Evolutionary conservation across 2,329 filamentous ascomycete species (phyloP).

Genomic region (Diaporthe citriasiana): DNA sequence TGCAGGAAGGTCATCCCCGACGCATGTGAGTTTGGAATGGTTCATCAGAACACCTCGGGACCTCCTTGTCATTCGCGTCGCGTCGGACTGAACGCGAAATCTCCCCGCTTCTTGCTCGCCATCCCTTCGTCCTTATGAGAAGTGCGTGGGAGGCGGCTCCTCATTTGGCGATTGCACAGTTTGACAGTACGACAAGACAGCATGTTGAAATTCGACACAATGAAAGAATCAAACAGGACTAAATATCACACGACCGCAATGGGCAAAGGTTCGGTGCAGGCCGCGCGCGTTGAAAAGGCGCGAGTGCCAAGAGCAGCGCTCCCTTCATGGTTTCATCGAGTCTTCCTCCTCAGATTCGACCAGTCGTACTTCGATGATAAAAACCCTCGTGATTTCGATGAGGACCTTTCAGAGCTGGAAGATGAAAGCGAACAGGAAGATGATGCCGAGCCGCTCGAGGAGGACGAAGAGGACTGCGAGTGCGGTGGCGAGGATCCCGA

Average conservation of each 20-base stretch:
- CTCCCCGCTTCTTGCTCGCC: neutral
- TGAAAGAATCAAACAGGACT: too few relatives aligned
- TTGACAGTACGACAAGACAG: neutral
- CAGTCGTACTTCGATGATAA: neutral
- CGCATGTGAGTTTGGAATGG: too few relatives aligned
- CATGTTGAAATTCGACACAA: too few relatives aligned
- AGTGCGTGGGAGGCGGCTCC: neutral
- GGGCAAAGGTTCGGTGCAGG: neutral
- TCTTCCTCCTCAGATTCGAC: neutral
- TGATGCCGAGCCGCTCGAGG: too few relatives aligned
- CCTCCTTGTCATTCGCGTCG: too few relatives aligned
- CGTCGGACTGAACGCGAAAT: too few relatives aligned
- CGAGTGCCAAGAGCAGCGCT: neutral
- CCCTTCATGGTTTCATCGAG: neutral
- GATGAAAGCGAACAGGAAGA: neutral
- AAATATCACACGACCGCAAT: neutral
- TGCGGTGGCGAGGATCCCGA: neutral
- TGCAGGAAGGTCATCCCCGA: too few relatives aligned
- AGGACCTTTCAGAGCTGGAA: slow-evolving; percentile 1
- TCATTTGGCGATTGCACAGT: neutral
- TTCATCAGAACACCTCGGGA: too few relatives aligned
- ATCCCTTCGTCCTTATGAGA: neutral
- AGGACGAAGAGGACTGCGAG: neutral
- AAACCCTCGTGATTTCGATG: neutral
- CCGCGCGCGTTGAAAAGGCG: slow-evolving; percentile 1